Evolutionary conservation across 108 stramenopile species (phyloP).

Genomic region (Licmophora abbreviata): DNA sequence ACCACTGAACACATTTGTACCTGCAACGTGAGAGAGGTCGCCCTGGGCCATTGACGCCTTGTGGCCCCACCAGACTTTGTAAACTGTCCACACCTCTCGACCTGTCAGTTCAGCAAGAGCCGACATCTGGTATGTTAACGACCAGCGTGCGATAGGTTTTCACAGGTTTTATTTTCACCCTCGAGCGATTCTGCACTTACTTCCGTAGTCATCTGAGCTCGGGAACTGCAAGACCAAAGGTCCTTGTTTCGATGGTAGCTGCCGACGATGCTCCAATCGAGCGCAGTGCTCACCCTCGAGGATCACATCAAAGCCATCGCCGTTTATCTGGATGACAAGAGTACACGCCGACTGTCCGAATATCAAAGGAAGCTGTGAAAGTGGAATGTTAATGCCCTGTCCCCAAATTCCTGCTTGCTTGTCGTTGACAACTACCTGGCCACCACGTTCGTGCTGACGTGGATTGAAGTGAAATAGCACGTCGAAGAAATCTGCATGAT

Average conservation of each 20-base stretch:
- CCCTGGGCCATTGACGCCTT: conserved; percentile 46
- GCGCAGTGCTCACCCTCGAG: conserved; percentile 69
- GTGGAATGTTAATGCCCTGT: conserved; percentile 55
- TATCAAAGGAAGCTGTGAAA: conserved; percentile 62
- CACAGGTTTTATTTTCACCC: not conserved
- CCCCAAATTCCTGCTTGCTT: conserved; percentile 77
- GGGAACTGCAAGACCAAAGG: conserved; percentile 69
- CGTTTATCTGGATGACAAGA: conserved; percentile 68
- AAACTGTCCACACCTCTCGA: conserved; percentile 73
- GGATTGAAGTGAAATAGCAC: conserved; percentile 83
- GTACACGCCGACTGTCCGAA: conserved; percentile 68
- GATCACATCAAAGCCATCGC: conserved; percentile 79
- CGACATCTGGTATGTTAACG: not conserved
- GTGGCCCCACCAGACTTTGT: conserved; percentile 81
- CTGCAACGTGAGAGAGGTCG: conserved; percentile 37
- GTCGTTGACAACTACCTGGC: conserved; percentile 76
- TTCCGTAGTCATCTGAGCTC: conserved; percentile 64
- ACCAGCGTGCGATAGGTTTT: not conserved
- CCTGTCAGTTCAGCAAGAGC: conserved; percentile 4
- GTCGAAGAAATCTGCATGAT: conserved; percentile 45
- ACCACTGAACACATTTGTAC: conserved; percentile 53
- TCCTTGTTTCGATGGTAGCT: conserved; percentile 29
- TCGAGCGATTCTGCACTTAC: conserved; percentile 8
- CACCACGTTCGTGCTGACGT: conserved; percentile 61
- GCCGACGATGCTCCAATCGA: conserved; percentile 64